Evolutionary conservation across 306 rosid species (phyloP), one percentile per base, ranked within the genome.

Genomic region (Luffa acutangula): DNA sequence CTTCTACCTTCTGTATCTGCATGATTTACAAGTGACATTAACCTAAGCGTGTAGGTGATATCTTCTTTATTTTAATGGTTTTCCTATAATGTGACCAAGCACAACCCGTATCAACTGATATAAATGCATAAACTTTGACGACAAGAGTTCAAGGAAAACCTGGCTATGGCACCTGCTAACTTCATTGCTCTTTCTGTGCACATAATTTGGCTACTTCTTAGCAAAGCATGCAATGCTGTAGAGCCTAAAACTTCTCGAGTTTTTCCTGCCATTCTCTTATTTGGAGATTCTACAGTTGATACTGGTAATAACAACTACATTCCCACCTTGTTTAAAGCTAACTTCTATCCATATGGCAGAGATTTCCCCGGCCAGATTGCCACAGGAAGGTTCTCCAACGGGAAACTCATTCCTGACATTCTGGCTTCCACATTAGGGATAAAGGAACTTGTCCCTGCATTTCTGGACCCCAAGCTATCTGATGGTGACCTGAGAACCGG

Each of bases 251-350:
- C 76, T 70, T 43, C 76, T 18, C 17, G 9, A 41, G 14, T 18
- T 0, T 88, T 90, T 79, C 85, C 90, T 25, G 85, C 92, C 54
- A 81, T 92, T 87, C 78, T 89, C 21, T 67, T 87, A 18, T 89
- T 92, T 54, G 97, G 43, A 0, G 96, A 93, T 84, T 90, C 93
- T 4, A 83, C 90, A 0, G 87, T 87, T n/a, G 97, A 90, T 48
- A 34, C 91, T 2, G 97, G 96, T 15, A 91, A 90, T 53, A 92
- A 93, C 84, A 91, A 89, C 80, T 87, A 82, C 85, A 71, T 89
- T 6, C 46, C 7, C 2, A 88, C 93, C 4, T 9, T 66, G 34
- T 59, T 64, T 2, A 88, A 80, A 79, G 93, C 67, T 59, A 86
- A 93, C 56, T 86, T 84, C 80, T 73, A 34, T 2, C 97, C 97